Evolutionary conservation across 75 land plant genomes (phyloP).

Genomic region (Pinus taeda): DNA sequence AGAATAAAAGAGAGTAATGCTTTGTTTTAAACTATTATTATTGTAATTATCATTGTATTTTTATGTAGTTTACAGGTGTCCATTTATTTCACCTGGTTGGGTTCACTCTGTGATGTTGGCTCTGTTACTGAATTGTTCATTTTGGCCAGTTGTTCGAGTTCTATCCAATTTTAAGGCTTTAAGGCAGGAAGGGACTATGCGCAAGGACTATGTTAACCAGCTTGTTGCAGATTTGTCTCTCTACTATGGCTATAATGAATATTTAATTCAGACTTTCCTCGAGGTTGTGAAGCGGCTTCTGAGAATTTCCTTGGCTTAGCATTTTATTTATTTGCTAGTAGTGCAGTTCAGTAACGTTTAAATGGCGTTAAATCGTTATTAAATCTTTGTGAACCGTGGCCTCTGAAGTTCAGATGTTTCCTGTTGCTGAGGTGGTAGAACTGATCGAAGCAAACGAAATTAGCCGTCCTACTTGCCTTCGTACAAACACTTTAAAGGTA

Average conservation of each 20-base stretch:
- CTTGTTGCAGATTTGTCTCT: slow-evolving; percentile 66
- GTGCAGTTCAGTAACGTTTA: background rate
- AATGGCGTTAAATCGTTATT: background rate
- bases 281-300: slow-evolving; percentile 39
- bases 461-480: slow-evolving; percentile 74
- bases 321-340: background rate
- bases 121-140: background rate
- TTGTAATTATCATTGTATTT: background rate
- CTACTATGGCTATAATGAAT: slow-evolving; percentile 97
- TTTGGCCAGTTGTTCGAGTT: slow-evolving; percentile 72
- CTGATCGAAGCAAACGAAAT: slow-evolving; percentile 91
- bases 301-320: background rate
- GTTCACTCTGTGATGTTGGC: slow-evolving; percentile 2
- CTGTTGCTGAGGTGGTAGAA: slow-evolving; percentile 85
- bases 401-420: slow-evolving; percentile 65
- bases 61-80: background rate
- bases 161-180: slow-evolving; percentile 81
- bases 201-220: slow-evolving; percentile 83
- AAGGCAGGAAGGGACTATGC: slow-evolving; percentile 53
- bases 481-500: slow-evolving; percentile 95
- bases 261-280: slow-evolving; percentile 57
- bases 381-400: background rate
- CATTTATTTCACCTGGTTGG: background rate
- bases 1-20: slow-evolving; percentile 89
- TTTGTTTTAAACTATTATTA: slow-evolving; percentile 8